A percentile compares a stretch with the other conserved stretches of the same genome.
These are phyloP conservation scores for Fusarium sp. DNA, from an alignment of 2,329 filamentous ascomycete species.

Conservation along the genomic window DNA sequence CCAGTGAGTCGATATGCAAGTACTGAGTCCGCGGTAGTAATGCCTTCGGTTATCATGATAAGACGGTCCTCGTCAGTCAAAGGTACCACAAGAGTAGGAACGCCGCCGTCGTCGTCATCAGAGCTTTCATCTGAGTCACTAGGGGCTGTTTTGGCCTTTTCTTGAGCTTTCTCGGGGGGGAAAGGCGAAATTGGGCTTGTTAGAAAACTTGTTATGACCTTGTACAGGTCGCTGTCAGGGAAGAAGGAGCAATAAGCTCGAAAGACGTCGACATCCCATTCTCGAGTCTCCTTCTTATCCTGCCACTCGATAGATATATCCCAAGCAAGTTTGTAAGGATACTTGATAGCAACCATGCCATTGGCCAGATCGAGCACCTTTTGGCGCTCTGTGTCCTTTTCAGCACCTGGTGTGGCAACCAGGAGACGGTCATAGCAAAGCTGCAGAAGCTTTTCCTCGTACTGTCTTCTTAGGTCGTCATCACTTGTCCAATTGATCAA, in stretches of 20 bases:
- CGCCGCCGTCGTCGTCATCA: constrained; percentile 69
- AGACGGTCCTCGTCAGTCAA: constrained; percentile 83
- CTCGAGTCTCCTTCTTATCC: constrained; percentile 78
- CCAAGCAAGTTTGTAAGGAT: constrained; percentile 91
- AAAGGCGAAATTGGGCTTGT: constrained; percentile 88
- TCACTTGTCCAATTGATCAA: constrained; percentile 92
- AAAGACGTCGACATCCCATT: constrained; percentile 83
- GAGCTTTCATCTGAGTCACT: constrained; percentile 66
- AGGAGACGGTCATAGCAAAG: constrained; percentile 83
- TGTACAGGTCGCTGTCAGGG: constrained; percentile 83
- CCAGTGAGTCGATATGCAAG: constrained; percentile 86
- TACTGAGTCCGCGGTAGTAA: constrained; percentile 75
- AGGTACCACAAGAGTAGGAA: constrained; percentile 65
- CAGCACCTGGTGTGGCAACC: constrained; percentile 70
- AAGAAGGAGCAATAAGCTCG: constrained; percentile 87
- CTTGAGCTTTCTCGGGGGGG: constrained; percentile 57
- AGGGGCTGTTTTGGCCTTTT: constrained; percentile 40
- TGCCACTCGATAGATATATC: constrained; percentile 90
- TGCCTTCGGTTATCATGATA: constrained; percentile 82
- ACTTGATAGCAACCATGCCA: constrained; percentile 96
- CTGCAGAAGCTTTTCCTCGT: constrained; percentile 90
- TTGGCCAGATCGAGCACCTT: constrained; percentile 82
- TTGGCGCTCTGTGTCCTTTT: constrained; percentile 77
- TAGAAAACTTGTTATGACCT: constrained; percentile 84
- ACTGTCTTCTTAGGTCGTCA: constrained; percentile 83